Percentiles rank a stretch among this genome's conserved stretches.
These are phyloP conservation scores for Thraustochytrium striatum DNA, from an alignment of 352 stramenopile species.

Conservation along the genomic window DNA sequence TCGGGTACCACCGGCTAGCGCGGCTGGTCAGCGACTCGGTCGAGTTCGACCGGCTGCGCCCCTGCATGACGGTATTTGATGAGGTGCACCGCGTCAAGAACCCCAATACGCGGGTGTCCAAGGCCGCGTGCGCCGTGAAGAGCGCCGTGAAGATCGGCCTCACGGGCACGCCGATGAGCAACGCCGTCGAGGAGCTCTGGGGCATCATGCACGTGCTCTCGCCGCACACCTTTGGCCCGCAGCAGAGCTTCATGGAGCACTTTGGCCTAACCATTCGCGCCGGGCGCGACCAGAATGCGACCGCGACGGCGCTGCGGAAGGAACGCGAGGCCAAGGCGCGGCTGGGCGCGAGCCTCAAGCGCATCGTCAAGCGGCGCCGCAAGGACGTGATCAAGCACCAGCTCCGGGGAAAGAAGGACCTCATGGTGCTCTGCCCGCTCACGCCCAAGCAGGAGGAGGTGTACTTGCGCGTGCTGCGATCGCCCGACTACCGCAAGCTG, in stretches of 20 bases:
- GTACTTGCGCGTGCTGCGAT: slow-evolving; percentile 43
- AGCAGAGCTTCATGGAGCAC: neutral
- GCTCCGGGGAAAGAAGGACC: slow-evolving; percentile 36
- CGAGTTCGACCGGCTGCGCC: slow-evolving; percentile 56
- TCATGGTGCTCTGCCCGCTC: slow-evolving; percentile 41
- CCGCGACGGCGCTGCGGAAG: neutral
- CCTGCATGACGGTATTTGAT: slow-evolving; percentile 67
- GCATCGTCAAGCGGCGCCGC: slow-evolving; percentile 34
- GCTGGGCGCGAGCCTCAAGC: neutral
- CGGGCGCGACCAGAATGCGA: slow-evolving; percentile 15
- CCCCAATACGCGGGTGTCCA: slow-evolving; percentile 51
- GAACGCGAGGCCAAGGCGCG: neutral
- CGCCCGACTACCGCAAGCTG: slow-evolving; percentile 56
- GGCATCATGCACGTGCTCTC: slow-evolving; percentile 36
- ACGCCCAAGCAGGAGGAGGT: slow-evolving; percentile 14
- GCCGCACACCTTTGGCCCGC: neutral
- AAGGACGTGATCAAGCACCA: slow-evolving; percentile 41
- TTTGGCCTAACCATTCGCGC: neutral
- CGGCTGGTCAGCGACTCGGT: slow-evolving; percentile 53
- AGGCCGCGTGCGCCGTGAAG: slow-evolving; percentile 31
- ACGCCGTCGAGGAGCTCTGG: slow-evolving; percentile 55
- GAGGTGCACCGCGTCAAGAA: slow-evolving; percentile 71
- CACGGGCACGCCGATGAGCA: slow-evolving; percentile 66
- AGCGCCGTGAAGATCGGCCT: slow-evolving; percentile 61
- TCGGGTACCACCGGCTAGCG: slow-evolving; percentile 59